Percentiles rank a stretch among this genome's conserved stretches.
Evolutionary conservation across 176 grass and related monocot genomes (phyloP).

Genomic region (Dendrocalamus sinicus): DNA sequence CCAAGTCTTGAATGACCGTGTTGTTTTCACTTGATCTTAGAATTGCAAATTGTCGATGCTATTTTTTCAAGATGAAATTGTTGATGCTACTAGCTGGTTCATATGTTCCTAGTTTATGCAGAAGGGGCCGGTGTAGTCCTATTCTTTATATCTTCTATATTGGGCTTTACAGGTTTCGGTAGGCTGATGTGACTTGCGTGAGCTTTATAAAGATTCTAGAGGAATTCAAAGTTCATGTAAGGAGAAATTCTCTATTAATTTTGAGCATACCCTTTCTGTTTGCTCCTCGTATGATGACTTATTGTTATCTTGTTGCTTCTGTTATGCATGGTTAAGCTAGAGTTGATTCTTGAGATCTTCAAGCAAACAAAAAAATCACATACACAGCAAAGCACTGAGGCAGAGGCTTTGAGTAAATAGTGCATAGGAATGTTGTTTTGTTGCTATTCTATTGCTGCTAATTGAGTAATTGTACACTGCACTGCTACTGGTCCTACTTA

Average conservation of each 20-base stretch:
- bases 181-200: conserved; percentile 60
- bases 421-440: too few relatives aligned
- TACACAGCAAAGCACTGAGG: too few relatives aligned
- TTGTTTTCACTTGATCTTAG: background rate
- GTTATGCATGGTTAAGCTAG: conserved; percentile 48
- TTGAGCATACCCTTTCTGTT: conserved; percentile 23
- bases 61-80: background rate
- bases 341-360: background rate
- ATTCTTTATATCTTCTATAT: conserved; percentile 1
- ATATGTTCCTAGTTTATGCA: background rate
- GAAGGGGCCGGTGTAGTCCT: background rate
- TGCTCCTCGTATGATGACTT: conserved; percentile 13
- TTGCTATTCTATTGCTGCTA: too few relatives aligned
- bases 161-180: conserved; percentile 46
- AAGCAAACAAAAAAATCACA: too few relatives aligned
- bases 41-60: background rate
- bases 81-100: conserved; percentile 9
- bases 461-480: too few relatives aligned
- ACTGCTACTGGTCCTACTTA: too few relatives aligned
- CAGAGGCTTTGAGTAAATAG: too few relatives aligned
- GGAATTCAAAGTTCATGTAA: conserved; percentile 51
- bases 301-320: conserved; percentile 33
- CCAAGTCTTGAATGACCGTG: background rate
- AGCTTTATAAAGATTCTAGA: conserved; percentile 55
- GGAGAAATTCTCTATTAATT: conserved; percentile 5